phyloP scores from a whole-genome alignment of 257 asterid species.

The Ehretia macrophylla region DNA sequence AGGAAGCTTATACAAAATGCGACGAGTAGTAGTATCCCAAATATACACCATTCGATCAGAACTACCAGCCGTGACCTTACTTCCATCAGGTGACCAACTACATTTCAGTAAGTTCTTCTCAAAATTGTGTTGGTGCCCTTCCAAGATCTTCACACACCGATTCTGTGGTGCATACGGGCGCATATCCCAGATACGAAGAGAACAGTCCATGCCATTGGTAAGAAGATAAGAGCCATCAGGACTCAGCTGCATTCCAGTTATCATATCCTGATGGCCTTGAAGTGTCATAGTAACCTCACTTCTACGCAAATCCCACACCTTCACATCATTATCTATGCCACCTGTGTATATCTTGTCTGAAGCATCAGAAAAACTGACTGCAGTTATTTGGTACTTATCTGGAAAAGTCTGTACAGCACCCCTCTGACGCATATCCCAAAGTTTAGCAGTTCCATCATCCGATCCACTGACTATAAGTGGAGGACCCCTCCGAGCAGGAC shows the following conservation, averaged over 20 bases:
- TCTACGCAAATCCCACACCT: slow-evolving; percentile 93
- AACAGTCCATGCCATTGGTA: slow-evolving; percentile 88
- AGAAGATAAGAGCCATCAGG: slow-evolving; percentile 98
- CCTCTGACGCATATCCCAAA: slow-evolving; percentile 99
- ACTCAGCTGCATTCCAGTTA: slow-evolving; percentile 92
- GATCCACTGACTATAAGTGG: slow-evolving; percentile 97
- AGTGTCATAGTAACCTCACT: slow-evolving; percentile 90
- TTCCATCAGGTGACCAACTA: slow-evolving; percentile 98
- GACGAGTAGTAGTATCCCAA: slow-evolving; percentile 93
- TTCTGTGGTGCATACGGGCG: slow-evolving; percentile 97
- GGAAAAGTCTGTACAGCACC: slow-evolving; percentile 96
- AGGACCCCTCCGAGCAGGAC: slow-evolving; percentile 92
- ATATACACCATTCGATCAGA: slow-evolving; percentile 90
- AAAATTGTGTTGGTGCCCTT: slow-evolving; percentile 96
- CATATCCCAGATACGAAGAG: slow-evolving; percentile 97
- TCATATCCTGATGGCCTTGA: slow-evolving; percentile 93
- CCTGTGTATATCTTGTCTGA: slow-evolving; percentile 90
- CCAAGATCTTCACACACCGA: slow-evolving; percentile 89
- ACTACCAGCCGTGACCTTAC: slow-evolving; percentile 94
- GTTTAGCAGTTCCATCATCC: slow-evolving; percentile 96
- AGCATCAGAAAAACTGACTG: slow-evolving; percentile 95
- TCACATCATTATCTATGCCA: slow-evolving; percentile 88
- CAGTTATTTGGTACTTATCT: slow-evolving; percentile 93
- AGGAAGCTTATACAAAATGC: slow-evolving; percentile 87
- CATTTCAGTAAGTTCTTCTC: slow-evolving; percentile 94